Percentiles rank a stretch among this genome's conserved stretches.
These are phyloP conservation scores for Talaromyces sp. DNA, from an alignment of 2,329 filamentous ascomycete species.

Conservation along the genomic window DNA sequence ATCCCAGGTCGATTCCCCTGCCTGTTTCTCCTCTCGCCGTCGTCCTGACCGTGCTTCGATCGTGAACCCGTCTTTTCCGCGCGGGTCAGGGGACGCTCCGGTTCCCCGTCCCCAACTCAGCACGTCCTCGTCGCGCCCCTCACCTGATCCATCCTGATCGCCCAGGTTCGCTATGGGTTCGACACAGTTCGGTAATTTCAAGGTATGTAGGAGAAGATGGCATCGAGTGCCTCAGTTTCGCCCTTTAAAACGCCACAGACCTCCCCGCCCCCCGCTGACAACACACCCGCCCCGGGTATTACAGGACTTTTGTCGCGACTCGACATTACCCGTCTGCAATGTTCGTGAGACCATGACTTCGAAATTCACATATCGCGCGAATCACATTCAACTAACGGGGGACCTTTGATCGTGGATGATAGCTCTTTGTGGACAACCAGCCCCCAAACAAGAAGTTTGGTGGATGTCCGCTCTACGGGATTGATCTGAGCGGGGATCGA, in stretches of 20 bases:
- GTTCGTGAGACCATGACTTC: constrained; percentile 55
- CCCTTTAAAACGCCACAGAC: constrained; percentile 5
- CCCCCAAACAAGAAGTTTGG: constrained; percentile 54
- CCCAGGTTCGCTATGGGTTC: constrained; percentile 45
- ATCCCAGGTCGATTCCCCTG: background rate
- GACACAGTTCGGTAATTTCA: constrained; percentile 62
- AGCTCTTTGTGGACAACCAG: constrained; percentile 68
- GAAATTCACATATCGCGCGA: background rate
- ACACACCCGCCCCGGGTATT: constrained; percentile 25
- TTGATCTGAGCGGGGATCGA: constrained; percentile 66
- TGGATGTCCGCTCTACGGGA: constrained; percentile 76
- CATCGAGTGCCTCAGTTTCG: constrained; percentile 8
- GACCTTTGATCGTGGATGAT: constrained; percentile 11
- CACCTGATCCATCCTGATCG: background rate
- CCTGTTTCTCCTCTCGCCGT: background rate
- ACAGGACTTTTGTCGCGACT: constrained; percentile 81
- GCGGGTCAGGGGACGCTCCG: constrained; percentile 13
- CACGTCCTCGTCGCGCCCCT: constrained; percentile 2
- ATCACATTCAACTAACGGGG: constrained; percentile 17
- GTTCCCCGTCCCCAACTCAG: constrained; percentile 7
- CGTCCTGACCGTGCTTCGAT: background rate
- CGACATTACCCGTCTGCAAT: constrained; percentile 82
- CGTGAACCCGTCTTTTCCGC: constrained; percentile 6
- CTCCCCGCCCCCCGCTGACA: constrained; percentile 27
- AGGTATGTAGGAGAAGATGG: constrained; percentile 43